These are phyloP conservation scores for Chlorella sp. DNA, from an alignment of 139 green algal species.

Conservation along the genomic window DNA sequence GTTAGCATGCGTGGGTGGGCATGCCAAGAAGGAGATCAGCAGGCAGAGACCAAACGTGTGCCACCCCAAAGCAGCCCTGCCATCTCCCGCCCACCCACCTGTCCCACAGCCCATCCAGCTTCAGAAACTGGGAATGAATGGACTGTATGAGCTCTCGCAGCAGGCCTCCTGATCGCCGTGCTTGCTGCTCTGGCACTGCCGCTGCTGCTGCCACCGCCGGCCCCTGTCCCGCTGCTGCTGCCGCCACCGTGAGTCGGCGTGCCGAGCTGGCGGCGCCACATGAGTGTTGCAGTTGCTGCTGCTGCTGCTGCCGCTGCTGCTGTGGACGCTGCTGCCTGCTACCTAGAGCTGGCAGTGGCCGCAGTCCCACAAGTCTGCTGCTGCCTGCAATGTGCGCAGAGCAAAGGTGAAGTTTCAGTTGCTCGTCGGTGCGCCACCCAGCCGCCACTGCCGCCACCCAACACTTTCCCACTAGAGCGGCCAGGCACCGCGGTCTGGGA, in stretches of 20 bases:
- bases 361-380: too few relatives aligned
- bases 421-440: neutral
- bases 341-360: neutral
- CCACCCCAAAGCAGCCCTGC: neutral
- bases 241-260: neutral
- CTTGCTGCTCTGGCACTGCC: neutral
- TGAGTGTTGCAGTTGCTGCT: neutral
- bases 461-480: neutral
- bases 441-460: neutral
- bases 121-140: slow-evolving; percentile 34
- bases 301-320: neutral
- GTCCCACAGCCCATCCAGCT: slow-evolving; percentile 51
- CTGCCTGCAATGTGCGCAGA: neutral
- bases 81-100: slow-evolving; percentile 8
- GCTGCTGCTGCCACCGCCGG: neutral
- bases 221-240: neutral
- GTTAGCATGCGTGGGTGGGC: neutral
- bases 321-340: neutral
- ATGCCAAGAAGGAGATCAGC: neutral
- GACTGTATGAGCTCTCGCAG: neutral
- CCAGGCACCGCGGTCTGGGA: neutral
- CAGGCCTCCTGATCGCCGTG: neutral
- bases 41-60: neutral
- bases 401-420: neutral
- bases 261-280: too few relatives aligned